A percentile compares a stretch with the other conserved stretches of the same genome.
These are phyloP conservation scores for Chlamydomonas applanata DNA, from an alignment of 139 green algal species.

Conservation along the genomic window DNA sequence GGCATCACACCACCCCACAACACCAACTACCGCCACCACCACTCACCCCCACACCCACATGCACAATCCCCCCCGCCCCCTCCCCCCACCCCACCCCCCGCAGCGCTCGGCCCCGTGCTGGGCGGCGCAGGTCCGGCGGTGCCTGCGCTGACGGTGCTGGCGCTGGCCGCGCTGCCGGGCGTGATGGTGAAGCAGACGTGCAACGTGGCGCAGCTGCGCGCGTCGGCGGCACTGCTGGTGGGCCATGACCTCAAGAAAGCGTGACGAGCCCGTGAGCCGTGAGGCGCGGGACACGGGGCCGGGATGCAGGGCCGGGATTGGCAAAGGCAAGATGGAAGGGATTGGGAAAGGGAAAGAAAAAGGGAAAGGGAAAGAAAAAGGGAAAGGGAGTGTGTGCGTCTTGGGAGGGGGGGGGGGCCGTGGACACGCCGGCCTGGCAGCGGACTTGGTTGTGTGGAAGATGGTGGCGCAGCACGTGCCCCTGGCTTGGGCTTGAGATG, in stretches of 20 bases:
- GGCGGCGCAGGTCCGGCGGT: neutral
- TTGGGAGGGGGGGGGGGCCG: too few species aligned
- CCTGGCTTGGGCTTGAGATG: too few species aligned
- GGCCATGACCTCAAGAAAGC: neutral
- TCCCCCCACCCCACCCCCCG: neutral
- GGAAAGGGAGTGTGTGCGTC: too few species aligned
- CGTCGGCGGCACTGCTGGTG: slow-evolving; percentile 12
- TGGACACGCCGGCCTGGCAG: too few species aligned
- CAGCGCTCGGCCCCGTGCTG: neutral
- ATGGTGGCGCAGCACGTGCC: too few species aligned
- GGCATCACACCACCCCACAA: too few species aligned
- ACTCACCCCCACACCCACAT: neutral
- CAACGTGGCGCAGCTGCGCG: slow-evolving; percentile 16
- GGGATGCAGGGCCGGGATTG: too few species aligned
- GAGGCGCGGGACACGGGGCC: too few species aligned
- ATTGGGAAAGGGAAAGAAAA: too few species aligned
- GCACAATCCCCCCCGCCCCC: neutral
- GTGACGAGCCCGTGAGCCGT: neutral
- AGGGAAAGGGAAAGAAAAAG: too few species aligned
- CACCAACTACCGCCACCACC: neutral
- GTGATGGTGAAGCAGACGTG: slow-evolving; percentile 58
- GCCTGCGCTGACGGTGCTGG: slow-evolving; percentile 39
- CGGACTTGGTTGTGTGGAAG: too few species aligned
- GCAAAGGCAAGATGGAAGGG: too few species aligned
- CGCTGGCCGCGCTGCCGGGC: slow-evolving; percentile 49